Percentiles rank a stretch among this genome's conserved stretches.
phyloP scores from a whole-genome alignment of 1,284 basidiomycete genomes.

The Quambalaria eucalypti region DNA sequence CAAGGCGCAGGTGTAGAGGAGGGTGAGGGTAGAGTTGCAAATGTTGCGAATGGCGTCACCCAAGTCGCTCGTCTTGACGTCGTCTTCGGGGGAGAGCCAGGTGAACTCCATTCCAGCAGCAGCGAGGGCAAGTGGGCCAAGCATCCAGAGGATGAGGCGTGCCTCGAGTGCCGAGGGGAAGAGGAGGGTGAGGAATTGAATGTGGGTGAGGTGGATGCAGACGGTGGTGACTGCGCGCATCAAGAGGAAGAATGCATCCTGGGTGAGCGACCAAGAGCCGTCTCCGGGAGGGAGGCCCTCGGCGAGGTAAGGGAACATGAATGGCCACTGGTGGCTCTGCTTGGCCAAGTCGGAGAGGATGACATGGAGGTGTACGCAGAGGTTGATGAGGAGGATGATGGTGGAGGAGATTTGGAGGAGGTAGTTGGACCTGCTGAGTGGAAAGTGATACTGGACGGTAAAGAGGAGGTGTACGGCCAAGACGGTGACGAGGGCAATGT shows the following conservation, averaged over 20 bases:
- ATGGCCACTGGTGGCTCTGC: conserved; percentile 74
- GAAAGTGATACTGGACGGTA: conserved; percentile 91
- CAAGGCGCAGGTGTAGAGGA: conserved; percentile 82
- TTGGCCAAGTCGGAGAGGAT: conserved; percentile 58
- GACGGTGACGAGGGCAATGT: conserved; percentile 75
- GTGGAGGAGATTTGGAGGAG: conserved; percentile 76
- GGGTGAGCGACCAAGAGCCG: conserved; percentile 58
- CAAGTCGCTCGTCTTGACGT: conserved; percentile 53
- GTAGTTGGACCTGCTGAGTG: conserved; percentile 84
- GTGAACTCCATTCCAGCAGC: conserved; percentile 78
- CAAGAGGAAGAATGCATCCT: conserved; percentile 71
- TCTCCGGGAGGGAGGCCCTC: conserved; percentile 65
- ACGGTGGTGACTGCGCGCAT: conserved; percentile 78
- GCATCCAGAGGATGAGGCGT: conserved; percentile 72
- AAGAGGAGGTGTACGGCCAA: conserved; percentile 86
- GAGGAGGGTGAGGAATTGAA: conserved; percentile 90
- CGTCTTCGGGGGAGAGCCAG: conserved; percentile 54
- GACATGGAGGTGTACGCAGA: conserved; percentile 49
- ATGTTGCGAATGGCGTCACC: conserved; percentile 79
- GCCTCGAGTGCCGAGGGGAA: conserved; percentile 89
- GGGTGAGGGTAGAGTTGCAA: conserved; percentile 85
- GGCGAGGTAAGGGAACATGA: conserved; percentile 83
- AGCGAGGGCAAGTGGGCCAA: conserved; percentile 78
- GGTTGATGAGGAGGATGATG: conserved; percentile 58
- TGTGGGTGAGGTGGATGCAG: conserved; percentile 85